Conservation (phyloP, 257 asterid species). For the Solanum microdontum region DNA sequence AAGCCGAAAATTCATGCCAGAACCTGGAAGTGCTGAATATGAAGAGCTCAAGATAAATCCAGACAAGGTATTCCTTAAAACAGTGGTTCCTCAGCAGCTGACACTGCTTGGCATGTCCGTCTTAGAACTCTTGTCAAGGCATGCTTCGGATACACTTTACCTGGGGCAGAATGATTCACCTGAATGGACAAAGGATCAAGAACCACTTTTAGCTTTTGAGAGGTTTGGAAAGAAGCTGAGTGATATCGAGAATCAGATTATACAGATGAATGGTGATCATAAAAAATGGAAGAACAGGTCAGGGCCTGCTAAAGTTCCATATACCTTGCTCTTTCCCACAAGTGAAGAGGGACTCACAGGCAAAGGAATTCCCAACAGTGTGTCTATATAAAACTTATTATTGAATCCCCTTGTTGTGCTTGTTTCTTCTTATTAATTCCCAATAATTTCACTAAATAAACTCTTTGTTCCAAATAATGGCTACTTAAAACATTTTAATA, state of each 20-base stretch:
- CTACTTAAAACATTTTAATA: too few species aligned
- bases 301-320: constrained; percentile 64
- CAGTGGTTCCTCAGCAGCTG: constrained; percentile 40
- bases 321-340: constrained; percentile 47
- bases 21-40: constrained; percentile 40
- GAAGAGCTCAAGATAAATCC: constrained; percentile 49
- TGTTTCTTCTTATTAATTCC: neutral
- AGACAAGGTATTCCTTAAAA: constrained; percentile 43
- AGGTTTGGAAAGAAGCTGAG: constrained; percentile 37
- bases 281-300: constrained; percentile 35
- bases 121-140: constrained; percentile 58
- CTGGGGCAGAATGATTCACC: constrained; percentile 52
- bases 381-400: constrained; percentile 27
- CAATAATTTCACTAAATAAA: neutral
- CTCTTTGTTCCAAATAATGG: neutral
- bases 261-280: constrained; percentile 27
- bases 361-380: constrained; percentile 67
- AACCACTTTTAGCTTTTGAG: constrained; percentile 37
- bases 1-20: constrained; percentile 58
- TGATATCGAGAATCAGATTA: constrained; percentile 33
- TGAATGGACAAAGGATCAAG: constrained; percentile 59
- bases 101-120: constrained; percentile 48
- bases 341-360: constrained; percentile 58
- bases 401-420: neutral
- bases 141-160: constrained; percentile 52